Base-by-base conservation (phyloP, 2,329 filamentous ascomycete species). In the Penicillium psychrosexuale region DNA sequence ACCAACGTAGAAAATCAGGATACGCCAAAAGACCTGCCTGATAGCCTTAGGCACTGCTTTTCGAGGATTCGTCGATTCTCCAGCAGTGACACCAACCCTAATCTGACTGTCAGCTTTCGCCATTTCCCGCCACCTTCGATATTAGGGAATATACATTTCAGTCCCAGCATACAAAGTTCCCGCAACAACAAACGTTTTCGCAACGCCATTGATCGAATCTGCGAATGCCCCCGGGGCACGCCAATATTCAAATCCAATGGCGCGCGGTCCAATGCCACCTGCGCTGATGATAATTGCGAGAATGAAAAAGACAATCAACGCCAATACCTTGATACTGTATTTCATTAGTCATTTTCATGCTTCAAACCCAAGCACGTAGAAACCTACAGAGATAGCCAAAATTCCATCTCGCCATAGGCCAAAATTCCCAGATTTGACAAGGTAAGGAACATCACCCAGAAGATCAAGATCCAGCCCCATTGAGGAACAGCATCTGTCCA, bases 1-100 rank as follows among this genome's bases (percentile, higher is more conserved):
- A 69, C 70, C 69, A 79, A 90, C 85, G 47, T 88, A 85, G 55
- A 86, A 82, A 36, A 88, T 73, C 9, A 75, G 53, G 39, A 75
- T 76, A 33, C 74, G 72, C 72, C 70, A 75, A 38, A 76, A 73
- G 3, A 74, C 72, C 53, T 75, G 73, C 24, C 64, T 60, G 42
- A 75, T 73, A n/a, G 75, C 77, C 13, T 70, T 65, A 0, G 78
- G 78, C 2, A 80, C 77, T 5, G 76, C 77, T 31, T 70, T 71
- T 22, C 69, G 64, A 0, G 78, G 78, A 57, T 81, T 80, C 8
- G 65, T 54, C 0, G 69, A 70, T 48, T 73, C 70, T 45, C 71
- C 69, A 2, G 71, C 68, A 0, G 70, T 73, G 36, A 73, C 68
- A 3, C 69, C 70, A 34, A 73, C 69, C 69, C 69, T 72, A 44